Evolutionary conservation across 176 grass and related monocot species (phyloP), one percentile per base, ranked within the genome.

Genomic region (Eleusine indica): DNA sequence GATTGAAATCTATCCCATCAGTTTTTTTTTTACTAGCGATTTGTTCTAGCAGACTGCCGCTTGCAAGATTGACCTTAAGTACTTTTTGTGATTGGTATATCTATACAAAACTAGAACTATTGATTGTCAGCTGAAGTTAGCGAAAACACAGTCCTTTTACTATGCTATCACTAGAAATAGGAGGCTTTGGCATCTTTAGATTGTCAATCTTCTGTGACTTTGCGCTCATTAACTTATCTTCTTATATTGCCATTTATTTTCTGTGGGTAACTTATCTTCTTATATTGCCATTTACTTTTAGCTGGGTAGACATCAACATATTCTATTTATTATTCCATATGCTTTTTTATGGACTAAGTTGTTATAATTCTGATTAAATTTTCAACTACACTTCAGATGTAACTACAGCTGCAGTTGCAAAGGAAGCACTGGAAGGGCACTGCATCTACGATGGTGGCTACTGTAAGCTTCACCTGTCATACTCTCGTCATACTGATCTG

Each of bases 401-500:
- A 77, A 83, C 81, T 62, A 94, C 87, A 66, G 93, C 97, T 66
- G 77, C 91, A 75, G 85, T 99, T 78, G 93, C 89, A 0, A 99
- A 99, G 86, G 91, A 90, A 83, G 91, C 93, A 87, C 80, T 99
- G 81, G 97, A 99, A 80, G 97, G 97, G 66, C 93, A 99, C 82
- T 96, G 93, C 86, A 96, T 99, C 86, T 99, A 99, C 75, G 93
- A 99, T 76, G 97, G 97, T 79, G 97, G 97, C 73, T 99, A 92
- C 71, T 99, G 97, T 94, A 99, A 99, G 91, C 90, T 99, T 92
- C 97, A 92, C 90, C 93, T 99, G 86, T 92, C 93, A 92, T 94
- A 99, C 84, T 99, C 97, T 84, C 97, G 93, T 90, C 97, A 94
- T 92, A 99, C 97, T 92, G 93, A 99, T 99, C 97, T 99, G 74